Evolutionary conservation across 2,329 filamentous ascomycete genomes (phyloP), one percentile per base, ranked within the genome.

Genomic region (Raffaelea albimanens): DNA sequence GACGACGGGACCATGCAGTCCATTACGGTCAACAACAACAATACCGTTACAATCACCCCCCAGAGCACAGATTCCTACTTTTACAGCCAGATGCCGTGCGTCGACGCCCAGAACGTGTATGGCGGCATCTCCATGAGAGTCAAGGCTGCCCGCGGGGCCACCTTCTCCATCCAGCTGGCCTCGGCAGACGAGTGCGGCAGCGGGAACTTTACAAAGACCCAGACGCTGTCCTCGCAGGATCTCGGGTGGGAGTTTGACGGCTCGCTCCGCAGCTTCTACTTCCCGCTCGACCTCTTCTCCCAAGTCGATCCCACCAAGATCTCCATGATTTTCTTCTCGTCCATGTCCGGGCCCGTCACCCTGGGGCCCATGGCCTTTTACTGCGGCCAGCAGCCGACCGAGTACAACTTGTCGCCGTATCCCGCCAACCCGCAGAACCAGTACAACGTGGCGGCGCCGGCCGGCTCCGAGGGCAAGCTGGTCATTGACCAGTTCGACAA

Each of bases 401-500:
- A 74, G 48, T 79, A 76, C 57, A 68, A 71, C 22, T 34, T 52
- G n/a, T 53, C 58, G 51, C 25, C 45, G 10, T 45, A 48, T 45
- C 19, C 43, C 9, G 51, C 50, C 41, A 52, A 52, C 41, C 25
- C 40, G 25, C 43, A 47, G 38, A 4, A 33, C 7, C 68, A 67
- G 3, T 63, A 63, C 16, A 76, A 72, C 5, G 67, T 77, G 14
- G 58, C 69, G n/a, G 71, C 72, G 3, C 75, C 75, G 3, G 54
- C 63, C 13, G 68, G 72, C 43, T 68, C 70, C 19, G 70, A 70
- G 22, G 66, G 70, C 16, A 62, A 65, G 13, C 66, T 79, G 25
- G 66, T 83, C 0, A 76, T 86, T 48, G 82, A 86, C 61, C 71
- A 69, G 3, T 86, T 86, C 53, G 63, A 63, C 33, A 69, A 68